A percentile compares a stretch with the other conserved stretches of the same genome.
Conservation (phyloP, 2,329 filamentous ascomycete species). For the Rutstroemia sp. region DNA sequence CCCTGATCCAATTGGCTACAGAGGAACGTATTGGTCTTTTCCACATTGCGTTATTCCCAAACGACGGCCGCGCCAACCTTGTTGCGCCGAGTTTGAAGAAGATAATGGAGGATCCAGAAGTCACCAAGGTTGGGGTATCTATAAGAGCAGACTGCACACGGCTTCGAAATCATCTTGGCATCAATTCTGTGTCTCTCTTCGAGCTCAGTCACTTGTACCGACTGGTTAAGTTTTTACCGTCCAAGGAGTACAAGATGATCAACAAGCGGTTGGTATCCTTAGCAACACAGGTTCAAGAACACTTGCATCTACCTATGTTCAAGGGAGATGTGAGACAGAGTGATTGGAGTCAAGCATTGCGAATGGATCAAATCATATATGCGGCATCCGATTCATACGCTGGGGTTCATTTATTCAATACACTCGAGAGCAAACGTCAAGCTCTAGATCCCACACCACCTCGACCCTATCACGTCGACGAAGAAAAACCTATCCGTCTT, state of each 20-base stretch:
- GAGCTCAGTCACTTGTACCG: constrained; percentile 80
- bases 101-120: constrained; percentile 62
- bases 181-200: constrained; percentile 61
- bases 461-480: constrained; percentile 60
- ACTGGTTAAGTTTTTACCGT: constrained; percentile 59
- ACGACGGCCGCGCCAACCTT: constrained; percentile 41
- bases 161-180: constrained; percentile 55
- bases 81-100: constrained; percentile 63
- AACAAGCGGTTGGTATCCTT: constrained; percentile 62
- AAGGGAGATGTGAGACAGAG: constrained; percentile 68
- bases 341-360: constrained; percentile 63
- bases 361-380: constrained; percentile 60
- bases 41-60: constrained; percentile 62
- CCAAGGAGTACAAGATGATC: constrained; percentile 44
- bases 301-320: constrained; percentile 65
- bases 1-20: constrained; percentile 75
- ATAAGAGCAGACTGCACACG: constrained; percentile 67
- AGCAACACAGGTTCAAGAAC: constrained; percentile 61
- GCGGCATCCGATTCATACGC: constrained; percentile 81
- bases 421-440: constrained; percentile 61
- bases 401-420: constrained; percentile 63
- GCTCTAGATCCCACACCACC: constrained; percentile 63
- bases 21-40: constrained; percentile 72
- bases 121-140: constrained; percentile 71
- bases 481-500: constrained; percentile 54